phyloP scores from a whole-genome alignment of 441 rosid species.

The Gossypium gossypioides region DNA sequence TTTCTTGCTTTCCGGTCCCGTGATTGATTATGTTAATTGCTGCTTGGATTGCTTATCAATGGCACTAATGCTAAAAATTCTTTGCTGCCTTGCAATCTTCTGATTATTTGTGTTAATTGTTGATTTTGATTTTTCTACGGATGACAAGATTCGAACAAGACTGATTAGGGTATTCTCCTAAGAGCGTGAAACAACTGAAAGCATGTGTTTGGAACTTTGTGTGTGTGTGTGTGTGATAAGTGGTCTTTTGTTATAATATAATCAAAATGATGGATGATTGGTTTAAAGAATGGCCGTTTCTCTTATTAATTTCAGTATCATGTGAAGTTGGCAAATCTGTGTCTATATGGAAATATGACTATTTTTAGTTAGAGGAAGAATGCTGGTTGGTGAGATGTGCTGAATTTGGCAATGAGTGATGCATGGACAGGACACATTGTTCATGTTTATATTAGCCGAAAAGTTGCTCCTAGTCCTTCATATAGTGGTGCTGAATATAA shows the following conservation, averaged over 20 bases:
- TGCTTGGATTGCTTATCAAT: slow-evolving; percentile 7
- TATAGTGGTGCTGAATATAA: slow-evolving; percentile 1
- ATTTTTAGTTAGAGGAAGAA: background rate
- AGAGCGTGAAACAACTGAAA: background rate
- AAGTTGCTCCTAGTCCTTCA: slow-evolving; percentile 5
- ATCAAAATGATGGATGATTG: background rate
- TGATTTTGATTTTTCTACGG: background rate
- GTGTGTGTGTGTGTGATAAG: background rate
- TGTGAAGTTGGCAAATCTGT: background rate
- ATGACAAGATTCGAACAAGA: slow-evolving; percentile 2
- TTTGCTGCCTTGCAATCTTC: slow-evolving; percentile 8
- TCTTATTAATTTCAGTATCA: background rate
- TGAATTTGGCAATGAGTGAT: slow-evolving; percentile 3
- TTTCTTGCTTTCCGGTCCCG: background rate
- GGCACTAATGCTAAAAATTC: background rate
- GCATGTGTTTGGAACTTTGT: background rate
- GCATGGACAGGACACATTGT: background rate
- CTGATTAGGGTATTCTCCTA: slow-evolving; percentile 2
- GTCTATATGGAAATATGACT: background rate
- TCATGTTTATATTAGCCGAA: background rate
- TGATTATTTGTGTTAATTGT: slow-evolving; percentile 3
- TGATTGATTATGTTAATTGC: slow-evolving; percentile 14
- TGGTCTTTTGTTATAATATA: background rate
- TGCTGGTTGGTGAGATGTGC: slow-evolving; percentile 7
- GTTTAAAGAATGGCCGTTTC: background rate